Conservation (phyloP, 257 asterid genomes). For the Nicotiana sylvestris region DNA sequence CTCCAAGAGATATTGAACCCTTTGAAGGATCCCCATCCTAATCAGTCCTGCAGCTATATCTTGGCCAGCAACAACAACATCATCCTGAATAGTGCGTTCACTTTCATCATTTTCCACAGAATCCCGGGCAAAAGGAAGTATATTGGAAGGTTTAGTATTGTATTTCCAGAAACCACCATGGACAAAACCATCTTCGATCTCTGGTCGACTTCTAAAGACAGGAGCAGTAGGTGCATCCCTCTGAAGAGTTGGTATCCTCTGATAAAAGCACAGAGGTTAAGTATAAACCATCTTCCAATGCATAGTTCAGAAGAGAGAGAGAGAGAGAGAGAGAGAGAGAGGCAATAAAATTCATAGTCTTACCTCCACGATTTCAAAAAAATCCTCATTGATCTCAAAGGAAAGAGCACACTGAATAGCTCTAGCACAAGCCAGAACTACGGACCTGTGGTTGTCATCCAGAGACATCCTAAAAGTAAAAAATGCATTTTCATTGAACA, state of each 20-base stretch:
- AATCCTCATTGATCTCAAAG: conserved; percentile 56
- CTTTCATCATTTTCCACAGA: conserved; percentile 42
- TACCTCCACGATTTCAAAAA: conserved; percentile 76
- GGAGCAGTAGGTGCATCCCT: conserved; percentile 73
- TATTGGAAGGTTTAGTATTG: conserved; percentile 73
- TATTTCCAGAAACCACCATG: conserved; percentile 99
- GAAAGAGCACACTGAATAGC: conserved; percentile 64
- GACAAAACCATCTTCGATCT: conserved; percentile 68
- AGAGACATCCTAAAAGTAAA: conserved; percentile 59
- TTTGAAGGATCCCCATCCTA: conserved; percentile 85
- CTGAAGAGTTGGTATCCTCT: conserved; percentile 53
- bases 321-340: not conserved
- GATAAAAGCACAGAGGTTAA: conserved; percentile 26
- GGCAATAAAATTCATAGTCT: conserved; percentile 12
- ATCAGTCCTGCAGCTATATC: conserved; percentile 93
- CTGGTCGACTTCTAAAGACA: conserved; percentile 83
- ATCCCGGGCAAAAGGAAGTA: conserved; percentile 37
- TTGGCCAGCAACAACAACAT: conserved; percentile 78
- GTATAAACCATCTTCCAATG: conserved; percentile 1
- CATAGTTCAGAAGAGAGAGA: not conserved
- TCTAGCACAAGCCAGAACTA: conserved; percentile 83
- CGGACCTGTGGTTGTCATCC: conserved; percentile 81
- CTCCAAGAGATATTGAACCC: conserved; percentile 79
- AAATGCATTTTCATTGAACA: conserved; percentile 10
- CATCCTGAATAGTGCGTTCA: conserved; percentile 80